Conservation (phyloP, 768 basidiomycete species). For the Pulveroboletus sp. region DNA sequence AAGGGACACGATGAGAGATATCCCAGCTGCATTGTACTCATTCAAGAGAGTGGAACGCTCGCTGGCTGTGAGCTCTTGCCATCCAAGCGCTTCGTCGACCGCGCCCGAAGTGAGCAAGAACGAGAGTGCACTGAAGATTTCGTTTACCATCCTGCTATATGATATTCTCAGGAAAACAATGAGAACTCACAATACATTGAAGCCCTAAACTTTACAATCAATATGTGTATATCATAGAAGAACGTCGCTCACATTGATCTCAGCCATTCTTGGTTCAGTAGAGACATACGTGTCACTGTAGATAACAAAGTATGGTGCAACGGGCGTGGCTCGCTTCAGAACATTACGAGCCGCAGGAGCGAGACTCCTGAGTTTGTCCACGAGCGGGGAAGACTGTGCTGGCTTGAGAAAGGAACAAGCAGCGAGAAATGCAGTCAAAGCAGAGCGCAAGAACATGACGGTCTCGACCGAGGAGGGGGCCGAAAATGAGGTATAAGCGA, state of each 20-base stretch:
- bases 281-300: conserved; percentile 41
- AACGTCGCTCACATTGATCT: conserved; percentile 35
- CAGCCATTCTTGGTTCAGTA: conserved; percentile 41
- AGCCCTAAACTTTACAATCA: conserved; percentile 17
- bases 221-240: neutral
- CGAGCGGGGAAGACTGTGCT: conserved; percentile 2
- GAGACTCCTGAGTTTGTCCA: conserved; percentile 9
- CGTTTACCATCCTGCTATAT: neutral
- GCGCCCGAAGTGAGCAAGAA: conserved; percentile 41
- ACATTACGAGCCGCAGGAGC: conserved; percentile 8
- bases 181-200: conserved; percentile 27
- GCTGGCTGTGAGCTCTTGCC: conserved; percentile 35
- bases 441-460: conserved; percentile 5
- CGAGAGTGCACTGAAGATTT: conserved; percentile 30
- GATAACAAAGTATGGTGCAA: conserved; percentile 45
- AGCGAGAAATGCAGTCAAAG: neutral
- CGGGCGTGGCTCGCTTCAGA: conserved; percentile 19
- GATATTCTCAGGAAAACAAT: neutral
- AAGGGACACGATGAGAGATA: conserved; percentile 51
- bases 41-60: conserved; percentile 41
- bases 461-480: neutral
- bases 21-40: conserved; percentile 50
- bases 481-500: neutral
- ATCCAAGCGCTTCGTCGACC: conserved; percentile 42
- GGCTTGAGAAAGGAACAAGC: conserved; percentile 1